Evolutionary conservation across 148 eudicot genomes (phyloP).

Genomic region (Rhododendron griersonianum): DNA sequence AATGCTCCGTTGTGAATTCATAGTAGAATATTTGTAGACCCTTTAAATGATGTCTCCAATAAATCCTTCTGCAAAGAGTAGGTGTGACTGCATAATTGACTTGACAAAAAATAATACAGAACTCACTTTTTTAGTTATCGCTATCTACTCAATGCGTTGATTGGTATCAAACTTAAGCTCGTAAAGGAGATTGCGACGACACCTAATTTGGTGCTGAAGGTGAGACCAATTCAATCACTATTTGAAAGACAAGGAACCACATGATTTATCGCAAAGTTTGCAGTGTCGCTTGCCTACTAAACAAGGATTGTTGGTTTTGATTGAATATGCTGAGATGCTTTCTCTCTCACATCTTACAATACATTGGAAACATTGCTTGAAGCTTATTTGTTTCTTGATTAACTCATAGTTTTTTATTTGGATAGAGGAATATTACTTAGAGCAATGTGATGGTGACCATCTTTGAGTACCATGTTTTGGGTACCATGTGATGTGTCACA

Average conservation of each 20-base stretch:
- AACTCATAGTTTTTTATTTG: neutral
- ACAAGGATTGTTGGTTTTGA: neutral
- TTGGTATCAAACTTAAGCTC: neutral
- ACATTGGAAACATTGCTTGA: neutral
- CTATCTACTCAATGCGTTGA: neutral
- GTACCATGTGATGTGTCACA: too few relatives aligned
- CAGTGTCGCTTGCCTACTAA: neutral
- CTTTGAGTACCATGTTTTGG: too few relatives aligned
- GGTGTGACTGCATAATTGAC: neutral
- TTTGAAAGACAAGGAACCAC: neutral
- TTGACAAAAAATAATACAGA: neutral
- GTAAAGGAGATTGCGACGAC: neutral
- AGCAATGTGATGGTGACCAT: too few relatives aligned
- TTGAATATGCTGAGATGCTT: neutral
- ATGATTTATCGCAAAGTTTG: neutral
- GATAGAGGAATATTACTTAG: neutral
- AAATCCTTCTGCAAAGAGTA: neutral
- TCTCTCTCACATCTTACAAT: neutral
- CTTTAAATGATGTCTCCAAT: neutral
- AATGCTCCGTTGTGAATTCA: neutral
- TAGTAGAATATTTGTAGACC: neutral
- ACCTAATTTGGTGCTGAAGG: neutral
- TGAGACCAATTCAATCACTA: neutral
- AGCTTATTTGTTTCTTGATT: slow-evolving; percentile 4
- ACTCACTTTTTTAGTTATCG: neutral